Conservation (phyloP, 495 filamentous ascomycete species). For the Aspergillus ellipticus region DNA sequence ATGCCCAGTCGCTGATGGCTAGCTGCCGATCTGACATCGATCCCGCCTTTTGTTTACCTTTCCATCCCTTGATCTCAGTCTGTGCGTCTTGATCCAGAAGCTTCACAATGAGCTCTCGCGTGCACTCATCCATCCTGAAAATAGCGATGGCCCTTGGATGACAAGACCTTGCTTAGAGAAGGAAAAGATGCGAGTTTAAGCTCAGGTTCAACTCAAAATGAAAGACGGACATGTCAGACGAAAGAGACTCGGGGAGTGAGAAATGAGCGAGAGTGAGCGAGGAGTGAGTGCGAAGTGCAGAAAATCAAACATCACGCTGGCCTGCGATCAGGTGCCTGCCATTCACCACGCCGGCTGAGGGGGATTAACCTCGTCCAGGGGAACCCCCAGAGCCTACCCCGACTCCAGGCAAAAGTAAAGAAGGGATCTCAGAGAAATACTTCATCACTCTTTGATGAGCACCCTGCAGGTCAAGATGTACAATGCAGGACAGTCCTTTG, state of each 20-base stretch:
- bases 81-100: background rate
- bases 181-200: background rate
- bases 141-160: too few species aligned
- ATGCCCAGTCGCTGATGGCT: conserved; percentile 7
- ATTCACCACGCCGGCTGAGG: background rate
- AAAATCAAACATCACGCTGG: background rate
- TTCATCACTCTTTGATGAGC: background rate
- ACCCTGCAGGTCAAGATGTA: too few species aligned
- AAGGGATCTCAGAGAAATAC: background rate
- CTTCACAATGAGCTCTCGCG: background rate
- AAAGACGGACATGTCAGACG: background rate
- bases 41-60: background rate
- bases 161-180: background rate
- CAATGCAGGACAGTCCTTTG: too few species aligned
- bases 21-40: conserved; percentile 1
- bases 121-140: background rate
- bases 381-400: too few species aligned
- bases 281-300: too few species aligned
- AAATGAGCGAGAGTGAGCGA: background rate
- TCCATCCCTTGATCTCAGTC: background rate
- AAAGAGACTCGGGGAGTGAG: background rate
- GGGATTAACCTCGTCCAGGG: background rate
- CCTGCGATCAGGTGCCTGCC: background rate
- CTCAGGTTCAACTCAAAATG: background rate
- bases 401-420: too few species aligned